phyloP scores from a whole-genome alignment of 768 basidiomycete species.

The Suillus ampliporus region DNA sequence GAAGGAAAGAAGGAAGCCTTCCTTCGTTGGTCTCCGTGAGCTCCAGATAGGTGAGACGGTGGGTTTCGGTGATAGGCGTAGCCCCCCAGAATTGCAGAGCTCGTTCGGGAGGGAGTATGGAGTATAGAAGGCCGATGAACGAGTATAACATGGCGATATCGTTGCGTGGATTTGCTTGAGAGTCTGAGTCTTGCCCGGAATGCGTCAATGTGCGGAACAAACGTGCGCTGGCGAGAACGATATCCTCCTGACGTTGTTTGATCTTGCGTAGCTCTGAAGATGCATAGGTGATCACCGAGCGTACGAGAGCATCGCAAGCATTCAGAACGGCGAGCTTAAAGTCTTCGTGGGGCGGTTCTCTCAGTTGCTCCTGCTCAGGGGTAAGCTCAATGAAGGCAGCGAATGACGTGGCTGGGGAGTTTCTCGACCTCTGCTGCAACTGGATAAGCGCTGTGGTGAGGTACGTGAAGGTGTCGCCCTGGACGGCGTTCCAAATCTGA shows the following conservation, averaged over 20 bases:
- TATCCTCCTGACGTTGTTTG: slow-evolving; percentile 89
- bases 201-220: slow-evolving; percentile 49
- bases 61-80: slow-evolving; percentile 48
- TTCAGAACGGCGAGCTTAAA: slow-evolving; percentile 60
- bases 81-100: slow-evolving; percentile 90
- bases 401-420: slow-evolving; percentile 40
- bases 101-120: slow-evolving; percentile 71
- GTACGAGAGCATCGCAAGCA: slow-evolving; percentile 72
- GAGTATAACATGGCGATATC: slow-evolving; percentile 86
- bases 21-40: slow-evolving; percentile 63
- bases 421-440: slow-evolving; percentile 47
- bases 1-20: slow-evolving; percentile 76
- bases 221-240: slow-evolving; percentile 69
- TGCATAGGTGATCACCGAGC: slow-evolving; percentile 74
- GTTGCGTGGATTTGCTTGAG: slow-evolving; percentile 65
- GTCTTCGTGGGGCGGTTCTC: slow-evolving; percentile 48
- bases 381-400: slow-evolving; percentile 46
- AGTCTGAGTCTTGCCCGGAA: slow-evolving; percentile 47
- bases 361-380: slow-evolving; percentile 43
- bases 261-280: slow-evolving; percentile 85
- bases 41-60: slow-evolving; percentile 59
- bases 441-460: slow-evolving; percentile 65
- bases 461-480: slow-evolving; percentile 81
- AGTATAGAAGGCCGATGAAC: slow-evolving; percentile 83
- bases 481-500: slow-evolving; percentile 82